phyloP scores from a whole-genome alignment of 441 rosid species.

The Arabidopsis hybrid region DNA sequence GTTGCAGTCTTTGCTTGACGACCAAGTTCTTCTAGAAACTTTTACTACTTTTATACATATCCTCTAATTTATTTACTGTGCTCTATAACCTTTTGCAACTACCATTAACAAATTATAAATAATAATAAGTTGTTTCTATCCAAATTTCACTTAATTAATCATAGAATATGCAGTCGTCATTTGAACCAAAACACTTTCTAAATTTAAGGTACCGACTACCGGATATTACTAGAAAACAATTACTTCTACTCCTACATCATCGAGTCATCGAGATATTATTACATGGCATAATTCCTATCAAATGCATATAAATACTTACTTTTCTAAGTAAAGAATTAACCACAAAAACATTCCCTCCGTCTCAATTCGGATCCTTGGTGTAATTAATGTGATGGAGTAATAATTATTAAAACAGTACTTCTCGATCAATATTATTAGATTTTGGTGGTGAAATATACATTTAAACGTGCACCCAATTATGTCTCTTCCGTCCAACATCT shows the following conservation, averaged over 20 bases:
- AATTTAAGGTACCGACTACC: no score
- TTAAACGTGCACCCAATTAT: slow-evolving; percentile 40
- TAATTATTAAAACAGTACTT: background rate
- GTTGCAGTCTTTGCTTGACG: slow-evolving; percentile 28
- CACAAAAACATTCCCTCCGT: background rate
- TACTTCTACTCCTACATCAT: background rate
- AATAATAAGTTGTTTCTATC: background rate
- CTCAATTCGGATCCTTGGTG: background rate
- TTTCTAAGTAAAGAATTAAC: background rate
- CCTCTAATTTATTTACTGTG: background rate
- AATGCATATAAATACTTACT: background rate
- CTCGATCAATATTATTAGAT: slow-evolving; percentile 18
- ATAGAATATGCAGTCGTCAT: background rate
- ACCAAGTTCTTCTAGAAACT: slow-evolving; percentile 37
- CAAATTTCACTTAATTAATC: background rate
- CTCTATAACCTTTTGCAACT: background rate
- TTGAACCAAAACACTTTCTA: no score
- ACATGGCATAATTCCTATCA: background rate
- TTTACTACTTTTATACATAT: background rate
- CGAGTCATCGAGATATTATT: background rate
- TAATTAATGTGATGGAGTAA: background rate
- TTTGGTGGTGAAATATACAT: background rate
- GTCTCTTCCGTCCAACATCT: slow-evolving; percentile 24
- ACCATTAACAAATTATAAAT: background rate
- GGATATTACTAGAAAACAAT: no score